Conservation (phyloP, 208 protist species). For the Leishmania martiniquensis region DNA sequence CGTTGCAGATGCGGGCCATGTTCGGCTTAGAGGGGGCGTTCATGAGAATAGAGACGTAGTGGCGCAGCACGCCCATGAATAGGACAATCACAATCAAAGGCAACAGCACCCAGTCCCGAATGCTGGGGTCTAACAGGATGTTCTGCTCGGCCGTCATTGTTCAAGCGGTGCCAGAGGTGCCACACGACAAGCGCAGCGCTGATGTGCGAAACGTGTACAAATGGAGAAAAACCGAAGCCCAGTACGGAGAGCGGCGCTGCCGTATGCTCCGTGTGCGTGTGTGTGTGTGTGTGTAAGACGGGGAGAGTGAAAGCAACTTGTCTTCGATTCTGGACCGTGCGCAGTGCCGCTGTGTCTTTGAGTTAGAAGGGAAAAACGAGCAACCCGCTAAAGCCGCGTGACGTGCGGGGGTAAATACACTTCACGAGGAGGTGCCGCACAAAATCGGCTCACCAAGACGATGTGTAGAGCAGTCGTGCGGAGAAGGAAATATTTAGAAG, state of each 20-base stretch:
- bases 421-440: background rate
- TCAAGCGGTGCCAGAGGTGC: background rate
- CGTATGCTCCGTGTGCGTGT: background rate
- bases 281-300: background rate
- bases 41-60: slow-evolving; percentile 85
- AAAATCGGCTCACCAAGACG: background rate
- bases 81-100: slow-evolving; percentile 95
- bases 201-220: background rate
- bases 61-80: slow-evolving; percentile 89
- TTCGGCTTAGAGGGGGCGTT: slow-evolving; percentile 45
- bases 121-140: slow-evolving; percentile 93
- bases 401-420: background rate
- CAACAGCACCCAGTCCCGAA: slow-evolving; percentile 96
- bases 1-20: slow-evolving; percentile 62
- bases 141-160: slow-evolving; percentile 62
- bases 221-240: background rate
- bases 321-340: background rate
- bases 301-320: background rate
- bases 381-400: background rate
- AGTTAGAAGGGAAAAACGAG: background rate
- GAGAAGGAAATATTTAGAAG: background rate
- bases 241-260: background rate
- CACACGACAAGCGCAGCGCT: background rate
- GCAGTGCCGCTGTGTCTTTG: background rate
- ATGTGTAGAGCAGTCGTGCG: background rate